These are phyloP conservation scores for Sporobolomyces phaffii DNA, from an alignment of 768 basidiomycete genomes.

Conservation along the genomic window DNA sequence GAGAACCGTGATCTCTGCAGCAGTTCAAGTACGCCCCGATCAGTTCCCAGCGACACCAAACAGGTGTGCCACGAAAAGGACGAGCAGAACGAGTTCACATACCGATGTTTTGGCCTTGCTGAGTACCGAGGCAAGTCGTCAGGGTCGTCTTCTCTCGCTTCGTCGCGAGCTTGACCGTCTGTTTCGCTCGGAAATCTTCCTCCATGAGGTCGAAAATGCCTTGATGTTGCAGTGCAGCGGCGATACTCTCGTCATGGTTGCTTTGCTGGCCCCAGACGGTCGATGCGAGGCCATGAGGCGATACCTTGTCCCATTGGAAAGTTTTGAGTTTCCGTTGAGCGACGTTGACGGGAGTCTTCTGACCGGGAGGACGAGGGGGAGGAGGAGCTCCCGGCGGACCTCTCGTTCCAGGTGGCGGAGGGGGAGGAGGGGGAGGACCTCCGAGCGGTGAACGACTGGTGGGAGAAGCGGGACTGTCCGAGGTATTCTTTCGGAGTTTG, in stretches of 20 bases:
- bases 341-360: conserved; percentile 26
- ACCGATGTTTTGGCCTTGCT: conserved; percentile 83
- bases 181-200: conserved; percentile 94
- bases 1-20: conserved; percentile 26
- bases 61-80: neutral
- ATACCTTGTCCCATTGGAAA: conserved; percentile 97
- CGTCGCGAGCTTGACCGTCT: conserved; percentile 56
- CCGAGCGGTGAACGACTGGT: conserved; percentile 8
- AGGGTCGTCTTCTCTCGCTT: conserved; percentile 74
- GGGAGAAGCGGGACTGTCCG: conserved; percentile 42
- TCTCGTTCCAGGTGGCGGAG: conserved; percentile 22
- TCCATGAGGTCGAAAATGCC: conserved; percentile 96
- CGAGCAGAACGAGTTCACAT: conserved; percentile 42
- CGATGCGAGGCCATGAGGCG: conserved; percentile 72
- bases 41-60: neutral
- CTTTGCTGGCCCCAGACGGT: conserved; percentile 63
- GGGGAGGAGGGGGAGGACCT: conserved; percentile 21
- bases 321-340: conserved; percentile 75
- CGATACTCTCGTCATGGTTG: conserved; percentile 54
- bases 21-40: neutral
- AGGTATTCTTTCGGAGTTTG: conserved; percentile 20
- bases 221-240: conserved; percentile 71
- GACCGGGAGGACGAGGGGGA: conserved; percentile 33
- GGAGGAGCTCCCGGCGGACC: conserved; percentile 17
- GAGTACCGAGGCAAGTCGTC: conserved; percentile 58